Evolutionary conservation across 805 yeast species (phyloP).

Genomic region (Pichia ethanolica): DNA sequence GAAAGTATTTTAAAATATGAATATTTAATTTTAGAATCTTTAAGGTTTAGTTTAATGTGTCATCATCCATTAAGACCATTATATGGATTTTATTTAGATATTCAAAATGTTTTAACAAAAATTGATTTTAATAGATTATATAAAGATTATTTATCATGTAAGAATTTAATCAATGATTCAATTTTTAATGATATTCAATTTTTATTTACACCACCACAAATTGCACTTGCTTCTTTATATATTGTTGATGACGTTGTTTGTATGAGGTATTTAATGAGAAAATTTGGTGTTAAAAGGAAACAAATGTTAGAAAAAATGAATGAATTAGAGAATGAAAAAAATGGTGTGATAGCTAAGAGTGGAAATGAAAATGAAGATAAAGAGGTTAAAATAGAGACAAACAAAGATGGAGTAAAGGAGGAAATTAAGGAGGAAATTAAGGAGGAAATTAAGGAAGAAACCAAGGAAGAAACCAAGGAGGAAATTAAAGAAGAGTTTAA

Average conservation of each 20-base stretch:
- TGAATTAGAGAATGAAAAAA: neutral
- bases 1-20: conserved; percentile 69
- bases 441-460: neutral
- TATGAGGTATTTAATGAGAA: conserved; percentile 57
- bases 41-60: conserved; percentile 71
- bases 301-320: conserved; percentile 14
- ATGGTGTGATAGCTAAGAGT: too few species aligned
- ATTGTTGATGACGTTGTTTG: conserved; percentile 56
- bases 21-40: conserved; percentile 62
- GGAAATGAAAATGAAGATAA: conserved; percentile 9
- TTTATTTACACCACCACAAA: conserved; percentile 87
- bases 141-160: conserved; percentile 61
- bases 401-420: conserved; percentile 5
- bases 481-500: neutral
- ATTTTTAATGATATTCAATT: conserved; percentile 71
- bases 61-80: conserved; percentile 87
- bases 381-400: neutral
- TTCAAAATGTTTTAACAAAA: conserved; percentile 53
- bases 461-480: neutral
- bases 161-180: conserved; percentile 57
- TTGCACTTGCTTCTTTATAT: conserved; percentile 81
- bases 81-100: conserved; percentile 92
- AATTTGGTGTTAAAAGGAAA: conserved; percentile 36
- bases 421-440: neutral
- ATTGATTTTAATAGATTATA: conserved; percentile 56